Base-by-base conservation (phyloP, 2,329 filamentous ascomycete genomes). In the Fusarium subglutinans region DNA sequence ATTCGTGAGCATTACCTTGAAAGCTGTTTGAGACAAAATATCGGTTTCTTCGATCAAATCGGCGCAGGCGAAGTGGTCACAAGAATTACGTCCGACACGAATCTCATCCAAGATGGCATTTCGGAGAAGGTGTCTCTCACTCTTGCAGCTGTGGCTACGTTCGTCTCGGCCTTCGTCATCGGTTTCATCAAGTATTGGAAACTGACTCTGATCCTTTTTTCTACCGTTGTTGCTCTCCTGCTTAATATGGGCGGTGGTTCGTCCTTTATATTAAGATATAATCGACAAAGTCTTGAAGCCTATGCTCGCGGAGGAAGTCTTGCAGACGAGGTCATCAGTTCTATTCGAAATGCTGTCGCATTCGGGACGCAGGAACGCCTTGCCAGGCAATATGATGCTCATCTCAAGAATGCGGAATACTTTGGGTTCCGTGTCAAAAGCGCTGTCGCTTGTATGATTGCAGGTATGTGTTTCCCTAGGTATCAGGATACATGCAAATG, bases 11-110 rank as follows among this genome's bases (percentile, higher is more conserved):
- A 94, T 76, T 98, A 98, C 78, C 89, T 99, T 12, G 89, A 91
- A 76, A 94, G 93, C 72, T 95, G 95, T 79, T 86, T 97, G 85
- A 90, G 90, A 69, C 95, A 97, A 81, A 97, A 98, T 81, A 96
- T 97, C 81, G 95, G 90, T 51, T 97, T 94, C 82, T 97, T 97
- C 83, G 96, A 98, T 82, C 96, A 96, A 79, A 88, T 98, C 20
- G 96, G 95, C 58, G 93, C 95, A 40, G 95, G 96, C 66, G 96
- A 98, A 83, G 94, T 98, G 69, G 98, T 95, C 0, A 98, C 95
- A 3, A 92, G 95, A 73, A 98, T 98, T 77, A 98, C 96, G 0
- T 92, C 95, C 17, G 96, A 98, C 81, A 97, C 94, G 50, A 98
- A 98, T 79, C 86, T 97, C 60, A 92, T 98, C 63, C 96, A 98